Conservation (phyloP, 148 eudicot species). For the Pouteria glomerata region DNA sequence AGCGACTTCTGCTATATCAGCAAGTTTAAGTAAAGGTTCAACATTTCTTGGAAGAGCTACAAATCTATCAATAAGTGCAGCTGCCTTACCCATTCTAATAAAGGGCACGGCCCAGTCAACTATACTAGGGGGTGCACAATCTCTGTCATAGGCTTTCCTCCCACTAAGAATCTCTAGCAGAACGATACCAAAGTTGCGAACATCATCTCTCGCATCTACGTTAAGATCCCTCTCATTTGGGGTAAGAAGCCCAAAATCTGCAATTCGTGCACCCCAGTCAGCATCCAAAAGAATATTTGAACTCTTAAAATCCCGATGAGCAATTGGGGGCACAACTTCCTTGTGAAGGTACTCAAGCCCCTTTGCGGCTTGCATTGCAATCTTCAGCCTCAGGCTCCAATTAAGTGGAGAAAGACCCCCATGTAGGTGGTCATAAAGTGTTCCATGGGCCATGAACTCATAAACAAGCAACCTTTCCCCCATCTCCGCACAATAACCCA, state of each 20-base stretch:
- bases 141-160: slow-evolving; percentile 73
- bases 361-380: slow-evolving; percentile 86
- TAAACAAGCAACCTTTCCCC: slow-evolving; percentile 94
- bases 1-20: slow-evolving; percentile 72
- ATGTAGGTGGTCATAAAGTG: slow-evolving; percentile 88
- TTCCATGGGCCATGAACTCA: slow-evolving; percentile 89
- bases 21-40: slow-evolving; percentile 81
- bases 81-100: slow-evolving; percentile 63
- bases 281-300: slow-evolving; percentile 78
- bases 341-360: slow-evolving; percentile 87
- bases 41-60: slow-evolving; percentile 87
- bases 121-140: slow-evolving; percentile 63
- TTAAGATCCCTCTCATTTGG: slow-evolving; percentile 48
- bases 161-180: slow-evolving; percentile 87
- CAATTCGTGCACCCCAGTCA: slow-evolving; percentile 78
- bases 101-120: slow-evolving; percentile 91
- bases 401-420: slow-evolving; percentile 77
- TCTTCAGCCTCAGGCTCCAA: slow-evolving; percentile 64
- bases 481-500: slow-evolving; percentile 95
- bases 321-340: slow-evolving; percentile 64
- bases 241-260: slow-evolving; percentile 69
- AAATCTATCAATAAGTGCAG: slow-evolving; percentile 67
- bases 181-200: slow-evolving; percentile 73
- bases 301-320: slow-evolving; percentile 76
- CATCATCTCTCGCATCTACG: slow-evolving; percentile 54